These are phyloP conservation scores for Punctularia strigosozonata DNA, from an alignment of 768 basidiomycete genomes.

Conservation along the genomic window DNA sequence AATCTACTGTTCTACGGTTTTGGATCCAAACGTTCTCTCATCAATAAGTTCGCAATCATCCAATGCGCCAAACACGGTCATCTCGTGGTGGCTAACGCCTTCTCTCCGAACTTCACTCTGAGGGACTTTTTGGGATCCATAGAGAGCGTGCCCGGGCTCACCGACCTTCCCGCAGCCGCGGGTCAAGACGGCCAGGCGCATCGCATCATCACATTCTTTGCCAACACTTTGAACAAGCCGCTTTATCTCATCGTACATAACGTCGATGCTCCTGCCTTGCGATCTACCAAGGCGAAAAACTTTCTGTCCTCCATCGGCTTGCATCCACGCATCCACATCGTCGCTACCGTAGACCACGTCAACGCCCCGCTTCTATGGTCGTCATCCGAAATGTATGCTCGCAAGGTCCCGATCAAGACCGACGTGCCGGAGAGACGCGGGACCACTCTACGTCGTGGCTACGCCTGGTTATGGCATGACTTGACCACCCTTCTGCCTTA, in stretches of 20 bases:
- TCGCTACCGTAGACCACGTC: constrained; percentile 81
- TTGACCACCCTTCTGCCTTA: constrained; percentile 78
- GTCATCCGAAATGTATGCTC: constrained; percentile 46
- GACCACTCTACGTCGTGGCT: constrained; percentile 30
- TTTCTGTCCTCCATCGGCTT: constrained; percentile 63
- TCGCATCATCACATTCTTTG: constrained; percentile 55
- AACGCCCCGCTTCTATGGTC: constrained; percentile 80
- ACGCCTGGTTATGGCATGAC: constrained; percentile 83
- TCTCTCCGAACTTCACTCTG: constrained; percentile 54
- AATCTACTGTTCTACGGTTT: constrained; percentile 82
- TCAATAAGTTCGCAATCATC: constrained; percentile 64
- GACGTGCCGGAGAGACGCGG: constrained; percentile 7
- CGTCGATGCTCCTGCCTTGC: constrained; percentile 68
- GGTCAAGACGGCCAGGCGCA: constrained; percentile 51
- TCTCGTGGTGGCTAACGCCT: constrained; percentile 71
- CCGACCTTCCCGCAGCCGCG: constrained; percentile 23
- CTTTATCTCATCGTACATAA: constrained; percentile 83
- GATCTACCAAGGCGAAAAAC: constrained; percentile 48
- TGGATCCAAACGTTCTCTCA: constrained; percentile 70
- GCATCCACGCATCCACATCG: constrained; percentile 66
- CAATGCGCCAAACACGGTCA: constrained; percentile 49
- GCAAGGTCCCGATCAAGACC: constrained; percentile 25
- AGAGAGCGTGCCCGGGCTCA: constrained; percentile 33
- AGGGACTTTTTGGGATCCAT: constrained; percentile 40
- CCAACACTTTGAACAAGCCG: constrained; percentile 22